A percentile compares a stretch with the other conserved stretches of the same genome.
Evolutionary conservation across 208 protist species (phyloP).

Genomic region (Acanthamoeba castellanii): DNA sequence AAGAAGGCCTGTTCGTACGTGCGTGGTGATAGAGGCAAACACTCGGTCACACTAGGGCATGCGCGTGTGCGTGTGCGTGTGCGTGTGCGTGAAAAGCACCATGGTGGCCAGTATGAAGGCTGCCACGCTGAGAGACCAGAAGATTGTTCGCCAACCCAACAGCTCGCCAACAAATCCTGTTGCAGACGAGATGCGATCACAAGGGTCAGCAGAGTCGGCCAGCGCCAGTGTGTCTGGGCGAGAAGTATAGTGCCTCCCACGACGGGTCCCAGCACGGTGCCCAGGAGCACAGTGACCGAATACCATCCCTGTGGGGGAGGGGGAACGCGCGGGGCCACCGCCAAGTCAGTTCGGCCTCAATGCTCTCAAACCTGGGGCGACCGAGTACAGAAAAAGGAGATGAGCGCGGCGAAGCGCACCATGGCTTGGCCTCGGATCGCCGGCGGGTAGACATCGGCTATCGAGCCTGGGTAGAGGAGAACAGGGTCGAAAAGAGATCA

Average conservation of each 20-base stretch:
- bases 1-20: constrained; percentile 3
- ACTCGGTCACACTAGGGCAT: neutral
- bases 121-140: neutral
- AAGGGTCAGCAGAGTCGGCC: neutral
- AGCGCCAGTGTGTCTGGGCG: neutral
- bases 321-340: neutral
- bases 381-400: neutral
- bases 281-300: neutral
- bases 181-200: neutral
- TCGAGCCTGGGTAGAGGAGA: neutral
- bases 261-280: neutral
- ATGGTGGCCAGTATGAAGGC: neutral
- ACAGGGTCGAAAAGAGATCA: neutral
- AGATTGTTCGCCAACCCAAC: constrained; percentile 36
- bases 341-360: neutral
- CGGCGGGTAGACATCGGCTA: constrained; percentile 20
- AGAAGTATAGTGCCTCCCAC: neutral
- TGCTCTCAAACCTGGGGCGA: neutral
- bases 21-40: neutral
- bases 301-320: neutral
- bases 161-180: constrained; percentile 35
- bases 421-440: constrained; percentile 10
- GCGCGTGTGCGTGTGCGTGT: neutral
- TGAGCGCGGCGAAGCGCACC: neutral
- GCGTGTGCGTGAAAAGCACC: neutral